phyloP scores from a whole-genome alignment of 306 rosid species.

The Vachellia pachyceras region DNA sequence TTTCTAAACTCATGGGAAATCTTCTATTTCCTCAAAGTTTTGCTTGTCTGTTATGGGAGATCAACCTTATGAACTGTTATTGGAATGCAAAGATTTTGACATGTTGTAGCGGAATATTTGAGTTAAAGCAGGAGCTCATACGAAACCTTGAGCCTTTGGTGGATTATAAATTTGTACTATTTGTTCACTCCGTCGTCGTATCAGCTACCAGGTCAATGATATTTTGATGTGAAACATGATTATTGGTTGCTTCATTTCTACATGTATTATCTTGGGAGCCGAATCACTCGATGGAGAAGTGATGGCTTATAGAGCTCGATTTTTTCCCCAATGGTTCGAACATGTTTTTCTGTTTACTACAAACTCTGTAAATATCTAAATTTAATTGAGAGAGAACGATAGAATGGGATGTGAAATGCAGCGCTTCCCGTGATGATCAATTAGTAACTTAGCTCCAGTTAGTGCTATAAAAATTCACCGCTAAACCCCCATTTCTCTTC shows the following conservation, averaged over 20 bases:
- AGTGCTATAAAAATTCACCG: not conserved
- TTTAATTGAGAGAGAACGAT: not conserved
- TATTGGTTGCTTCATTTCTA: not conserved
- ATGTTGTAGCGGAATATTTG: not conserved
- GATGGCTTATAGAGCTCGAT: not conserved
- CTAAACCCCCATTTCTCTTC: too few species aligned
- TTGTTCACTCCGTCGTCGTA: not conserved
- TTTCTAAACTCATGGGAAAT: constrained; percentile 22
- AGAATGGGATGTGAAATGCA: not conserved
- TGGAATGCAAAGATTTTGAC: not conserved
- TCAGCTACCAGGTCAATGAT: too few species aligned
- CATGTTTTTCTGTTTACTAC: not conserved
- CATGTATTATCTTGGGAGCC: not conserved
- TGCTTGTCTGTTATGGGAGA: constrained; percentile 27
- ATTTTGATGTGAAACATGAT: too few species aligned
- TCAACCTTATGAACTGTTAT: not conserved
- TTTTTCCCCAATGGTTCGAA: not conserved
- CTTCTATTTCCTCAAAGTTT: constrained; percentile 13
- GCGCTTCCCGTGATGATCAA: not conserved
- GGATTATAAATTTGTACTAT: not conserved
- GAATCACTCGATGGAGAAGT: not conserved
- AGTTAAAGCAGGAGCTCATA: not conserved
- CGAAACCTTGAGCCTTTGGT: not conserved
- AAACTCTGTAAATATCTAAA: not conserved
- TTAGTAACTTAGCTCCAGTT: not conserved